Percentiles rank a stretch among this genome's conserved stretches.
These are phyloP conservation scores for Cytospora paraplurivora DNA, from an alignment of 2,329 filamentous ascomycete species.

Conservation along the genomic window DNA sequence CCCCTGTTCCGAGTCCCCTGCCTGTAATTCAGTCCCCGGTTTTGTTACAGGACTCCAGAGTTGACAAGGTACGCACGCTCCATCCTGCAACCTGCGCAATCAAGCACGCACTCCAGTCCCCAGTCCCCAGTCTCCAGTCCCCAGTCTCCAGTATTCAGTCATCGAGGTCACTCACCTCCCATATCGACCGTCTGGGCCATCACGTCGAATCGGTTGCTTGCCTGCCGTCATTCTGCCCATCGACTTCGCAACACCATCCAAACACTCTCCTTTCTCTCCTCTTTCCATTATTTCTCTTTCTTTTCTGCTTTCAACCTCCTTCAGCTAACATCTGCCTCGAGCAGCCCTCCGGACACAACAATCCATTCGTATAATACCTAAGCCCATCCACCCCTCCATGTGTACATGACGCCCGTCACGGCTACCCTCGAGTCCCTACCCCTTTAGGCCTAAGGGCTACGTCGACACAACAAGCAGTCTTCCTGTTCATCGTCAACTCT, in stretches of 20 bases:
- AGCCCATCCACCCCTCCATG: slow-evolving; percentile 29
- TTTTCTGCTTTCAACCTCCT: slow-evolving; percentile 5
- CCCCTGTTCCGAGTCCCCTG: slow-evolving; percentile 23
- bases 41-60: slow-evolving; percentile 12
- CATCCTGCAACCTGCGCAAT: slow-evolving; percentile 18
- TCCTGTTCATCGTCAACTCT: slow-evolving; percentile 34
- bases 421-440: slow-evolving; percentile 34
- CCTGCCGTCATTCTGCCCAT: slow-evolving; percentile 25
- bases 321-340: slow-evolving; percentile 32
- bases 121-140: slow-evolving; percentile 12
- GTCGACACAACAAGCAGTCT: slow-evolving; percentile 29
- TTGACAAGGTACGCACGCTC: slow-evolving; percentile 23
- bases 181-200: slow-evolving; percentile 21
- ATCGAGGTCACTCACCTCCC: slow-evolving; percentile 25
- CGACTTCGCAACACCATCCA: slow-evolving; percentile 23
- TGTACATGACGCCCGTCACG: slow-evolving; percentile 38
- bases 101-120: slow-evolving; percentile 14
- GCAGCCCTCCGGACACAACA: slow-evolving; percentile 28
- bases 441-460: slow-evolving; percentile 38
- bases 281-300: not conserved
- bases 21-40: slow-evolving; percentile 11
- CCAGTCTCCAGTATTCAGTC: slow-evolving; percentile 3
- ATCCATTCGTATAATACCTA: slow-evolving; percentile 26
- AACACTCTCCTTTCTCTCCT: slow-evolving; percentile 8
- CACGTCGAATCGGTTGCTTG: slow-evolving; percentile 28